Evolutionary conservation across 345 rosid species (phyloP), one percentile per base, ranked within the genome.

Genomic region (Psidium guajava): DNA sequence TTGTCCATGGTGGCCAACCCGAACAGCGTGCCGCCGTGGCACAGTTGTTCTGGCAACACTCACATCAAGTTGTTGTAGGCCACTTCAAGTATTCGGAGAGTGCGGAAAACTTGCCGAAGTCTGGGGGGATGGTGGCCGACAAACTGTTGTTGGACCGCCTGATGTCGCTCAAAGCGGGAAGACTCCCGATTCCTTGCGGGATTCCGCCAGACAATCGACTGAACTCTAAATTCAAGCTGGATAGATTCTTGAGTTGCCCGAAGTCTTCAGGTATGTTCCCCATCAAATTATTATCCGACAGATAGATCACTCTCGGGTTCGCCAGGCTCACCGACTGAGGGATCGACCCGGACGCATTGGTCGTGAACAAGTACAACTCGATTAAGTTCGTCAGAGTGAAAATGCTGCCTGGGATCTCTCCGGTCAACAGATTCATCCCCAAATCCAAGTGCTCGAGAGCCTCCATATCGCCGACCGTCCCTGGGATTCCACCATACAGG

Each of bases 401-500:
- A 87, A 93, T 64, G 14, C 87, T 13, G 6, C 49, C 8, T 0
- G 95, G 94, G 22, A 94, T 90, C 32, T 40, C 83, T 73, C 94
- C 94, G 2, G 88, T 89, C 4, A 92, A 22, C 14, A 5, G 11
- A 81, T 94, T 93, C 0, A 0, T 1, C 0, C 90, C 88, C 36
- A 94, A 88, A 86, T 92, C 92, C 85, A 94, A 27, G 13, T 1
- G 0, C 91, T 92, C 91, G 21, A 94, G 87, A 32, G 91, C 89
- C 27, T 13, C 86, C 92, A 93, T 88, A 6, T 89, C 82, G 5
- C 92, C 89, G 4, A 92, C 86, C 20, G 14, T 77, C 54, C 85
- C 88, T 0, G 94, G 94, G n/a, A 94, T 90, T 83, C 90, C 89
- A 8, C 97, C 95, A 8, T 88, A 85, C 84, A 94, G 87, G 87